Base-by-base conservation (phyloP, 2,329 filamentous ascomycete genomes). In the Rhinocladiella similis region DNA sequence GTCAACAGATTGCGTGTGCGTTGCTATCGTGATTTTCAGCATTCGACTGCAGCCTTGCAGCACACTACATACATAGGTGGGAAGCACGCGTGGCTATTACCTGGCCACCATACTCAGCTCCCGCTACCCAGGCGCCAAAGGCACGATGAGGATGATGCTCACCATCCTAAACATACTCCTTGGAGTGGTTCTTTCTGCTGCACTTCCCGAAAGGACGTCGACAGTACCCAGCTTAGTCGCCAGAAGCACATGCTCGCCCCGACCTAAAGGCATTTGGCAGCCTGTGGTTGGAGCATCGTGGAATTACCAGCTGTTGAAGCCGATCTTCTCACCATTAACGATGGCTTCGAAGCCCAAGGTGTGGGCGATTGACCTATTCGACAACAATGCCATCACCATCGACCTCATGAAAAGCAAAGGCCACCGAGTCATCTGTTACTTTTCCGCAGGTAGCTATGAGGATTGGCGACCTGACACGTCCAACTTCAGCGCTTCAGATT, bases 361-460 rank as follows among this genome's bases (percentile, higher is more conserved):
- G 43, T 87, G 81, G 68, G 84, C 87, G 68, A 84, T 88, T 56
- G 77, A 83, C 57, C 74, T 85, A 12, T 84, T 86, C 68, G 74
- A 79, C 54, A 82, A 80, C 49, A 69, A 73, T 5, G 72, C 73
- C 13, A 66, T 71, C 5, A 77, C 72, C 1, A 81, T 86, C 49
- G 58, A 69, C 3, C 67, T 69, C 4, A 72, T 86, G 13, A 79
- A 85, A 41, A 61, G 63, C 2, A 65, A 76, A 25, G 80, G 79
- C 7, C 82, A 82, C 66, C 84, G 81, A 59, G 82, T 89, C 52
- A 85, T 90, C 56, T 91, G 88, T 75, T 91, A 91, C 72, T 90
- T 90, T 73, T 87, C 83, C 50, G 86, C 85, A 0, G 88, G 88
- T 1, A 86, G 83, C 6, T 89, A 81, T 64, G 88, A 91, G 70